Percentiles rank a stretch among this genome's conserved stretches.
phyloP scores from a whole-genome alignment of 495 filamentous ascomycete genomes.

The Penicillium ochrochloron region DNA sequence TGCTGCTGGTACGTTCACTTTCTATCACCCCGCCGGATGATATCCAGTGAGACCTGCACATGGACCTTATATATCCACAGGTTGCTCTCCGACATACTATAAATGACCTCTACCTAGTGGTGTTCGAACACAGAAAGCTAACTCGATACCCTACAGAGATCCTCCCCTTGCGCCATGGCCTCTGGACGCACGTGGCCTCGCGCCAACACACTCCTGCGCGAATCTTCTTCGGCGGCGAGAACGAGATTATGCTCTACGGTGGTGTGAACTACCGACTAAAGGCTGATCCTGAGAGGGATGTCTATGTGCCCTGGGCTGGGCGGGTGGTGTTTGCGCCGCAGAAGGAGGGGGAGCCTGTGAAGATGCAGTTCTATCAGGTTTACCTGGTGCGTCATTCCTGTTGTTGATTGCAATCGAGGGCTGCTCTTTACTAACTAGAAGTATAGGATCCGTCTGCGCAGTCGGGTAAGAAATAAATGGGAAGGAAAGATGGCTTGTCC shows the following conservation, averaged over 20 bases:
- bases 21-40: neutral
- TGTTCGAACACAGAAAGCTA: too few relatives aligned
- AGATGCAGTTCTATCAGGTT: slow-evolving; percentile 69
- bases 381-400: slow-evolving; percentile 56
- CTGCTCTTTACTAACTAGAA: slow-evolving; percentile 11
- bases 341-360: slow-evolving; percentile 49
- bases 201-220: slow-evolving; percentile 54
- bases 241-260: slow-evolving; percentile 67
- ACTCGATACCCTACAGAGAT: slow-evolving; percentile 50
- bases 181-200: slow-evolving; percentile 61
- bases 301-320: slow-evolving; percentile 58
- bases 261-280: slow-evolving; percentile 61
- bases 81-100: neutral
- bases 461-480: slow-evolving; percentile 42
- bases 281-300: slow-evolving; percentile 47
- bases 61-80: neutral
- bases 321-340: slow-evolving; percentile 52
- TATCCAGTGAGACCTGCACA: neutral
- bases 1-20: slow-evolving; percentile 45
- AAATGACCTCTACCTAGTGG: too few relatives aligned
- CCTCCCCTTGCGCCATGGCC: slow-evolving; percentile 52
- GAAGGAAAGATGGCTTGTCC: neutral
- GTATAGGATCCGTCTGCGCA: slow-evolving; percentile 46
- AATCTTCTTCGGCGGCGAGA: slow-evolving; percentile 56
- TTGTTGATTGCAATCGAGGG: slow-evolving; percentile 23